Percentiles rank a stretch among this genome's conserved stretches.
phyloP scores from a whole-genome alignment of 2,329 filamentous ascomycete species.

The Rhytidhysteron rufulum region DNA sequence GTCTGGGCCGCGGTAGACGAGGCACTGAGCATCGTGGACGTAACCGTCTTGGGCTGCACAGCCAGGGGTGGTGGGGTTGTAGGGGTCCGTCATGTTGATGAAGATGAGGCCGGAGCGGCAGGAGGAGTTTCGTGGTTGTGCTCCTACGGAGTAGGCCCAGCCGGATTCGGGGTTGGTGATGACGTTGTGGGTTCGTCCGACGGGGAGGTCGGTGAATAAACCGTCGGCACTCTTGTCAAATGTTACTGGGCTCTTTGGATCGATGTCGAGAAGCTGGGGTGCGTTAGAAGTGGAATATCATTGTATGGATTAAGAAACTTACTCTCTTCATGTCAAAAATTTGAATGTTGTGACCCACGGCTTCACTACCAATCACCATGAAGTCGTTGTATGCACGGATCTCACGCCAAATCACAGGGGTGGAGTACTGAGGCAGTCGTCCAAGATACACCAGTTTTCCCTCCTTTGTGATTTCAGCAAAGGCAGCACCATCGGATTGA shows the following conservation, averaged over 20 bases:
- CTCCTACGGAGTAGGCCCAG: slow-evolving; percentile 37
- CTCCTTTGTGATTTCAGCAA: slow-evolving; percentile 49
- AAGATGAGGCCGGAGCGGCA: slow-evolving; percentile 57
- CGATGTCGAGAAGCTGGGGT: slow-evolving; percentile 30
- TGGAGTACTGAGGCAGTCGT: slow-evolving; percentile 47
- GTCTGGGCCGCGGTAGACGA: slow-evolving; percentile 54
- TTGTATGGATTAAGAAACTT: not conserved
- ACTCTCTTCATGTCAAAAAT: slow-evolving; percentile 59
- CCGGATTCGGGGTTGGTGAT: slow-evolving; percentile 34
- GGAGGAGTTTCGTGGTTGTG: slow-evolving; percentile 24
- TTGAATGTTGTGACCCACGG: slow-evolving; percentile 53
- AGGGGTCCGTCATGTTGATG: slow-evolving; percentile 53
- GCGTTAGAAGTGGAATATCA: slow-evolving; percentile 3
- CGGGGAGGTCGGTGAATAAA: slow-evolving; percentile 31
- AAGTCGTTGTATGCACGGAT: slow-evolving; percentile 45
- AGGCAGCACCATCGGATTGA: slow-evolving; percentile 53
- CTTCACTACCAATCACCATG: slow-evolving; percentile 41
- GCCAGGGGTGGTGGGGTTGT: slow-evolving; percentile 50
- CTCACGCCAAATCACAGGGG: slow-evolving; percentile 51
- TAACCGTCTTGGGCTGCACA: slow-evolving; percentile 56
- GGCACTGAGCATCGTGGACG: slow-evolving; percentile 60
- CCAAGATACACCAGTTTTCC: slow-evolving; percentile 53
- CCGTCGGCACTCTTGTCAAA: slow-evolving; percentile 33
- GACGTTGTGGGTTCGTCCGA: slow-evolving; percentile 35
- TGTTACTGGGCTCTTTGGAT: slow-evolving; percentile 30